Evolutionary conservation across 208 protist genomes (phyloP), one percentile per base, ranked within the genome.

Genomic region (Kentomonas sorsogonicus): DNA sequence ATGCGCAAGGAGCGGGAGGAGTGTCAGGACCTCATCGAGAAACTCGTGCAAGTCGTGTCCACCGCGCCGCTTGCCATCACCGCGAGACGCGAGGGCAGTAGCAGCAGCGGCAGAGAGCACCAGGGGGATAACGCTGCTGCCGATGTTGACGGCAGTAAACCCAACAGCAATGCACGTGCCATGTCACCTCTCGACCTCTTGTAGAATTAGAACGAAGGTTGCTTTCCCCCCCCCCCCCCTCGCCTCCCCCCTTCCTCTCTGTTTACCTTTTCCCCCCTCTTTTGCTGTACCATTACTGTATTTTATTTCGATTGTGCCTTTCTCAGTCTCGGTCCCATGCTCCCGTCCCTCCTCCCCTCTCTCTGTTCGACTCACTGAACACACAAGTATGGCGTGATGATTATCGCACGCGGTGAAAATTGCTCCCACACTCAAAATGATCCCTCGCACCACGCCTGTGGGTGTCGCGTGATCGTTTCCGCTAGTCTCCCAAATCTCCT

Each of bases 11-110:
- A 89, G 55, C 51, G 70, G 7, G 67, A 86, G n/a, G 72, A 86
- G 60, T 86, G 74, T 50, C 74, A 77, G 47, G 22, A 29, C 10
- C 70, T 79, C 18, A 61, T 89, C 7, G 60, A 83, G 45, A 66
- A 56, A 20, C 85, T 87, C 76, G 69, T 70, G 10, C 68, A 50
- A 27, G 80, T 83, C 53, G 43, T 87, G 18, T 56, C 81, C 55
- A 27, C 29, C 36, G 50, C 83, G 55, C 64, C 76, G 1, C 34
- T 51, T 36, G 61, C 68, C 0, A 61, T 64, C 23, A 36, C 53
- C 26, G 52, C 57, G 11, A 47, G 65, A 4, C 59, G 48, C 2
- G 60, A 45, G 2, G 64, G 60, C 6, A 62, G 61, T 55, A 38
- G 48, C 5, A 68, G 40, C 38, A 36, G 26, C 1, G 70, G 4